Base-by-base conservation (phyloP, 345 rosid genomes). In the Melastoma malabathricum region DNA sequence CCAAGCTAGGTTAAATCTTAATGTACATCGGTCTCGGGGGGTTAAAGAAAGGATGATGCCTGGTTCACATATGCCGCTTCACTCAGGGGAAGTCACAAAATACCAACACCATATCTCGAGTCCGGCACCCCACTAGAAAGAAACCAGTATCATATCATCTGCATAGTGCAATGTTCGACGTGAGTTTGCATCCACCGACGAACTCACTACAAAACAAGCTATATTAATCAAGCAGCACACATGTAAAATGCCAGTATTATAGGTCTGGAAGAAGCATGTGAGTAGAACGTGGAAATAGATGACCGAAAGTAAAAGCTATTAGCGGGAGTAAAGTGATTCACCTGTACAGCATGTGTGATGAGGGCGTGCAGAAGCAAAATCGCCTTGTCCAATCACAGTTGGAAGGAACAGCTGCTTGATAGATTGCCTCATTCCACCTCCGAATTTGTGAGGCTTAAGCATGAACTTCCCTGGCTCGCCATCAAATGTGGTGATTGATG, bases 261-360 rank as follows among this genome's bases (percentile, higher is more conserved):
- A 34, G 41, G 41, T 34, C 9, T 34, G 12, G 41, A 34, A 34
- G 41, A 34, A 34, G 12, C 12, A 12, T 34, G 12, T 12, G 12
- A 34, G 12, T 34, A 34, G 4, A 34, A 34, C 12, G 12, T 12
- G 12, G 41, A 34, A 34, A 34, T 34, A 34, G 2, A 5, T 18
- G 25, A 34, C 20, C 5, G 38, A 41, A 6, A 18, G 20, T 29
- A 22, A 27, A 29, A 29, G 45, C 13, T 14, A 25, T 34, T 23
- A n/a, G 29, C n/a, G 16, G 34, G 23, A 18, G 34, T 13, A 48
- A 46, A 3, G 10, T 8, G 41, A 34, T 34, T 22, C 82, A 83
- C 94, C 99, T 82, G 93, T 83, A 78, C 89, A 81, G 59, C 64
- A 79, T 74, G 69, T 80, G 64, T 56, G 58, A 55, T 34, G 57